Base-by-base conservation (phyloP, 164 flowering plant genomes). In the Aristolochia californica region DNA sequence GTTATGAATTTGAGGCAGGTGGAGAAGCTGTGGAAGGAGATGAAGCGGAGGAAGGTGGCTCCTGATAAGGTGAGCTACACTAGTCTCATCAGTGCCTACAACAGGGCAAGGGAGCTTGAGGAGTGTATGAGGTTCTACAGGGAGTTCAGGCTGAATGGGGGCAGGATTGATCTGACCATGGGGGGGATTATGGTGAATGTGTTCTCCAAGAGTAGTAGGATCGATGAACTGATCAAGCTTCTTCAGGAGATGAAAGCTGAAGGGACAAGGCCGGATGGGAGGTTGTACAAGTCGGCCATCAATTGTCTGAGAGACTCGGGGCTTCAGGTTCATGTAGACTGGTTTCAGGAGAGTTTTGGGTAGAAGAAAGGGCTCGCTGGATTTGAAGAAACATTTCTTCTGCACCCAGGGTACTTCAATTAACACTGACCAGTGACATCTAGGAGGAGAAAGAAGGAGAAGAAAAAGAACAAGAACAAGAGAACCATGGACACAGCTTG, bases 141-240 rank as follows among this genome's bases (percentile, higher is more conserved):
- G 7, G 95, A 90, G 75, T 90, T 64, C 38, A 72, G 76, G 71
- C 38, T 65, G 18, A 78, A 76, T 44, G 83, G 88, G 11, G 90
- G 93, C 7, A 40, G n/a, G 45, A 66, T 87, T 5, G 93, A 90
- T 59, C 60, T 65, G 62, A 87, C 83, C 0, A 68, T 90, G 78
- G 97, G 81, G 0, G 95, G 90, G 13, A 80, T 87, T 44, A 87
- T 90, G 95, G 88, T 90, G 13, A 83, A 88, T 1, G 78, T 90
- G 24, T 82, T 79, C 67, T 83, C 95, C 0, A 83, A 81, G 64
- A 69, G 44, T 13, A 75, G 73, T 47, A 61, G 71, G 45, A 57
- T 84, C 13, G 81, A 86, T 63, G 80, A 83, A 59, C 54, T 89
- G 69, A 70, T 89, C 56, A 80, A 67, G 75, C 83, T 89, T 59